A percentile compares a stretch with the other conserved stretches of the same genome.
Evolutionary conservation across 768 basidiomycete genomes (phyloP).

Genomic region (Termitomyces sp.): DNA sequence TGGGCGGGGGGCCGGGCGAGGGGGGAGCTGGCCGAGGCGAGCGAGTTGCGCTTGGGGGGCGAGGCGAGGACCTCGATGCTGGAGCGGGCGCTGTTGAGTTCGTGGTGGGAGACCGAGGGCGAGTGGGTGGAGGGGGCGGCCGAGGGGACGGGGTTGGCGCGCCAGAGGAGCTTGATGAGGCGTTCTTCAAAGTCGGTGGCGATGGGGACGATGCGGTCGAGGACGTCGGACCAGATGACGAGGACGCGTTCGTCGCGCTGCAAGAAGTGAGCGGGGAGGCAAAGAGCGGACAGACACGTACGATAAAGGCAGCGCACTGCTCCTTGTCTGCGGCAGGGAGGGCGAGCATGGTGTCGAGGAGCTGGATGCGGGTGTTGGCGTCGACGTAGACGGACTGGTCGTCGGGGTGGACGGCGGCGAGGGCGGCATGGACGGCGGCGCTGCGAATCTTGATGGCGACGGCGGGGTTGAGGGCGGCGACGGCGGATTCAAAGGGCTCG

Average conservation of each 20-base stretch:
- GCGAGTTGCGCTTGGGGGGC: constrained; percentile 1
- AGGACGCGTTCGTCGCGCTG: constrained; percentile 82
- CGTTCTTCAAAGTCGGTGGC: constrained; percentile 71
- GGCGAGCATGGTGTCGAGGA: constrained; percentile 71
- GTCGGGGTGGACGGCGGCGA: constrained; percentile 52
- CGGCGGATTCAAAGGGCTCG: constrained; percentile 69
- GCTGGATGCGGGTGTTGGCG: constrained; percentile 78
- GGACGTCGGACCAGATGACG: constrained; percentile 78
- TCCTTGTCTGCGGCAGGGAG: constrained; percentile 81
- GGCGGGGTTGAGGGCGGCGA: constrained; percentile 68
- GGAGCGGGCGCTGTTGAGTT: neutral
- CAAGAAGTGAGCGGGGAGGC: too few relatives aligned
- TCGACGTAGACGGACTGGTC: constrained; percentile 65
- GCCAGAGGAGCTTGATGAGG: constrained; percentile 80
- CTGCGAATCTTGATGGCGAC: constrained; percentile 78
- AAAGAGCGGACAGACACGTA: constrained; percentile 38
- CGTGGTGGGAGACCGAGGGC: constrained; percentile 12
- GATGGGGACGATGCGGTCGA: constrained; percentile 71
- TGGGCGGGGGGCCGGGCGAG: neutral
- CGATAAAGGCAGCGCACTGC: constrained; percentile 84
- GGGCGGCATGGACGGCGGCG: constrained; percentile 74
- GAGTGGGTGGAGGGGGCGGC: constrained; percentile 20
- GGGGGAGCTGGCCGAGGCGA: neutral
- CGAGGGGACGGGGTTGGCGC: constrained; percentile 32
- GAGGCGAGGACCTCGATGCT: constrained; percentile 9